Conservation (phyloP, 2,329 filamentous ascomycete genomes). For the Cytospora chrysosperma region DNA sequence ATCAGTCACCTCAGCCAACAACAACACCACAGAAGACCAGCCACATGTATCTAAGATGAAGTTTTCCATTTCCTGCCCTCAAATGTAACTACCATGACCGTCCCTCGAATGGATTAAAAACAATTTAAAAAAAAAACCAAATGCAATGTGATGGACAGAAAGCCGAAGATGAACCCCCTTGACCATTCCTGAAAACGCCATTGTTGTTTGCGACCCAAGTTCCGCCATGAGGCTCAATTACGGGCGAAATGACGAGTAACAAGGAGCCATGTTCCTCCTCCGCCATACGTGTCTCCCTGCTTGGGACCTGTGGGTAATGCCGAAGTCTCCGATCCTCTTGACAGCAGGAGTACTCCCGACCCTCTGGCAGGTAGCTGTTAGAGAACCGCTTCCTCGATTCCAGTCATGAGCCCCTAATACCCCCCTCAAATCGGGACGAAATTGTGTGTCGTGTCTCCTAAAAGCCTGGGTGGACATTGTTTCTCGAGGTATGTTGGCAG, state of each 20-base stretch:
- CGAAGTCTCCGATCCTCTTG: not conserved
- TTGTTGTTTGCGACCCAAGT: not conserved
- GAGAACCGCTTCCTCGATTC: not conserved
- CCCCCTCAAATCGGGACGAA: not conserved
- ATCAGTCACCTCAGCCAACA: not conserved
- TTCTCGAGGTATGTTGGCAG: not conserved
- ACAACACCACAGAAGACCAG: not conserved
- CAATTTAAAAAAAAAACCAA: not conserved
- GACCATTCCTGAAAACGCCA: not conserved
- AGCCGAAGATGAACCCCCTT: not conserved
- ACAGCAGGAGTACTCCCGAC: not conserved
- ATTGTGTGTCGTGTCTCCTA: not conserved
- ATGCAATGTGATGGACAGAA: not conserved
- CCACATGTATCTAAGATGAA: slow-evolving; percentile 1
- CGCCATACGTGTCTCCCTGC: not conserved
- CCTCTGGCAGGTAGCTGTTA: not conserved
- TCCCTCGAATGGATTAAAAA: not conserved
- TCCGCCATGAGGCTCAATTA: not conserved
- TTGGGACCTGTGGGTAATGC: not conserved
- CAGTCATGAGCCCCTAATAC: not conserved
- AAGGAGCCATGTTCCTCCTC: not conserved
- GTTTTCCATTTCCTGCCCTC: slow-evolving; percentile 7
- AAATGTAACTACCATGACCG: not conserved
- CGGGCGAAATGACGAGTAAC: not conserved
- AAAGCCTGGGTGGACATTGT: not conserved